A percentile compares a stretch with the other conserved stretches of the same genome.
These are phyloP conservation scores for Domatiomyces catenatus DNA, from an alignment of 2,329 filamentous ascomycete species.

Conservation along the genomic window DNA sequence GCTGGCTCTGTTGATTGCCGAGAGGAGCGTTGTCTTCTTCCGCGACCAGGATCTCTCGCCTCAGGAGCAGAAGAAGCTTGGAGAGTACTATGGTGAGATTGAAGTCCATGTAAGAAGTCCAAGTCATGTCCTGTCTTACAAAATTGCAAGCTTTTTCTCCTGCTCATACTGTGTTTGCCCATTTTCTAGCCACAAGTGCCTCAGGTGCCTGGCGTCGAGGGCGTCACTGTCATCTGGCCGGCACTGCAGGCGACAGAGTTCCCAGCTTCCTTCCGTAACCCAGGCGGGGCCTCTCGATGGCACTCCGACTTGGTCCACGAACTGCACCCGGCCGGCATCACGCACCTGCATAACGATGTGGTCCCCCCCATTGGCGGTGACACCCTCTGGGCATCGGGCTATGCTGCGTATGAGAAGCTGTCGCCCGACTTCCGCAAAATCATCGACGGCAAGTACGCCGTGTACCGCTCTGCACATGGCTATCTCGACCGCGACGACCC, in stretches of 20 bases:
- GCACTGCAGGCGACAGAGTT: conserved; percentile 39
- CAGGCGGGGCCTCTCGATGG: conserved; percentile 38
- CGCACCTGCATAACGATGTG: conserved; percentile 36
- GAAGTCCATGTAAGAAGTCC: conserved; percentile 32
- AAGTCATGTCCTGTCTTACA: too few relatives aligned
- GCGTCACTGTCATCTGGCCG: conserved; percentile 44
- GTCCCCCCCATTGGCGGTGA: conserved; percentile 34
- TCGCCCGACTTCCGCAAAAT: conserved; percentile 24
- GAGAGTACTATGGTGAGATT: conserved; percentile 26
- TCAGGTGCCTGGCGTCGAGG: conserved; percentile 33
- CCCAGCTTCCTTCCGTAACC: conserved; percentile 50
- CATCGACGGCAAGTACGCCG: conserved; percentile 20
- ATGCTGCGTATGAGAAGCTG: conserved; percentile 41
- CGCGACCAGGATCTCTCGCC: conserved; percentile 34
- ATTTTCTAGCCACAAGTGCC: conserved; percentile 42
- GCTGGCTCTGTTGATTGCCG: conserved; percentile 37
- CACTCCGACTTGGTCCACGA: conserved; percentile 42
- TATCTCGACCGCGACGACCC: conserved; percentile 44
- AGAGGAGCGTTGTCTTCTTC: conserved; percentile 37
- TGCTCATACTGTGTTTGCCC: too few relatives aligned
- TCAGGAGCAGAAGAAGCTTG: conserved; percentile 21
- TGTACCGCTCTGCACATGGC: conserved; percentile 27
- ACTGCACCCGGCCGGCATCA: conserved; percentile 38
- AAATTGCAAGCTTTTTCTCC: conserved; percentile 39
- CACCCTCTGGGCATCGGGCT: conserved; percentile 37